Percentiles rank a stretch among this genome's conserved stretches.
phyloP scores from a whole-genome alignment of 495 filamentous ascomycete species.

The Cryomyces minteri region DNA sequence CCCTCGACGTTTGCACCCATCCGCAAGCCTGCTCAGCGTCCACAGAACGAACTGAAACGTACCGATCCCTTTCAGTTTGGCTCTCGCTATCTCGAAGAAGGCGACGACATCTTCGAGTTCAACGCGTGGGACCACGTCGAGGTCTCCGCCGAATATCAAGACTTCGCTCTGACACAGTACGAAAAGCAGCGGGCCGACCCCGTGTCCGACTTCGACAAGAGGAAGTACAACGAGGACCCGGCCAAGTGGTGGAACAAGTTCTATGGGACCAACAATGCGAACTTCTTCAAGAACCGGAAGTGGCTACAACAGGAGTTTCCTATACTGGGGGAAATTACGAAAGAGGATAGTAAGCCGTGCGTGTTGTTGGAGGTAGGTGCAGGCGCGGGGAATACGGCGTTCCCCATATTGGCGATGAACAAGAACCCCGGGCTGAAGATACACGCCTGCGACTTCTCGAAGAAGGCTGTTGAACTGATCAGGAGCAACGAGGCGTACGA shows the following conservation, averaged over 20 bases:
- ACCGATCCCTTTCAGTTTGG: constrained; percentile 91
- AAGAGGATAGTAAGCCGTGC: constrained; percentile 36
- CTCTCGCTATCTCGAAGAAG: constrained; percentile 61
- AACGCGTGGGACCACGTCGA: constrained; percentile 98
- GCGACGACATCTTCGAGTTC: constrained; percentile 81
- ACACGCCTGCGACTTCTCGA: constrained; percentile 87
- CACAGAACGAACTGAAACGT: constrained; percentile 52
- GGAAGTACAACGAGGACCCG: constrained; percentile 57
- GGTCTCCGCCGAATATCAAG: constrained; percentile 64
- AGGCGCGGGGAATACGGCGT: constrained; percentile 90
- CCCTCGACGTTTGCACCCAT: constrained; percentile 23
- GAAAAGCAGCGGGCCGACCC: constrained; percentile 62
- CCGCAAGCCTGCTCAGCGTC: constrained; percentile 22
- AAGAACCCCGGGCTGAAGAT: constrained; percentile 60
- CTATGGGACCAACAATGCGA: constrained; percentile 84
- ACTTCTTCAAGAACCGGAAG: constrained; percentile 98
- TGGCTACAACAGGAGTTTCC: constrained; percentile 95
- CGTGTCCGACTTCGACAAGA: constrained; percentile 73
- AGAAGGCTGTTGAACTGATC: constrained; percentile 79
- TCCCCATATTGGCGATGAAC: constrained; percentile 68
- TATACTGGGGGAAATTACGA: constrained; percentile 49
- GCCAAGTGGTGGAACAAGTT: constrained; percentile 95
- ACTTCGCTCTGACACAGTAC: constrained; percentile 66
- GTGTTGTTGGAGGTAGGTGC: constrained; percentile 81
- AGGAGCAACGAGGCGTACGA: constrained; percentile 47